Conservation (phyloP, 495 filamentous ascomycete species). For the Sporormia fimetaria region DNA sequence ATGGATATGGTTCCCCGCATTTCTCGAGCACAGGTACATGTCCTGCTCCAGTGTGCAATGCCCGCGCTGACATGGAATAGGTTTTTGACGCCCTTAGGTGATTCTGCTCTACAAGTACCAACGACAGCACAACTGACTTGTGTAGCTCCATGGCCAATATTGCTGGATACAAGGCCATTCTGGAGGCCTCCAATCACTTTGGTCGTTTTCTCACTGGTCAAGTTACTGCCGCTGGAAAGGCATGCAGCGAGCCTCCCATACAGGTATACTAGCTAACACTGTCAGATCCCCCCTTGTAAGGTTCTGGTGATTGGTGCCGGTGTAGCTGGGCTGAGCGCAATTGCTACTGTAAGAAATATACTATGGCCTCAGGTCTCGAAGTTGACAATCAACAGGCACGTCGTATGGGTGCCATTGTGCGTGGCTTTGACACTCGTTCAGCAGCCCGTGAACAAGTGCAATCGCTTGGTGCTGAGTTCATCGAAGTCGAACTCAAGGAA, state of each 20-base stretch:
- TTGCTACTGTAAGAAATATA: constrained; percentile 43
- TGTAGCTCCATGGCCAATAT: constrained; percentile 68
- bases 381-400: constrained; percentile 38
- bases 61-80: constrained; percentile 50
- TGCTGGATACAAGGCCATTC: constrained; percentile 72
- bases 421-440: constrained; percentile 69
- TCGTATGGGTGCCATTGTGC: constrained; percentile 70
- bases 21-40: constrained; percentile 45
- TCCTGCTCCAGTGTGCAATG: too few relatives aligned
- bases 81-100: constrained; percentile 61
- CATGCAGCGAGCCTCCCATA: background rate
- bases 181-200: constrained; percentile 74
- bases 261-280: background rate
- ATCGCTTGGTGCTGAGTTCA: constrained; percentile 71
- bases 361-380: background rate
- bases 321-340: constrained; percentile 70
- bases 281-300: constrained; percentile 68
- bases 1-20: constrained; percentile 82
- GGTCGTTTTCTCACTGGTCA: constrained; percentile 74
- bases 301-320: constrained; percentile 74
- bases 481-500: constrained; percentile 74
- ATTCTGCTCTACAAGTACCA: background rate
- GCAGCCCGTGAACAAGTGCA: constrained; percentile 75
- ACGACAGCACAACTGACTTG: background rate
- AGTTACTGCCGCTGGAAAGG: constrained; percentile 58